A percentile compares a stretch with the other conserved stretches of the same genome.
phyloP scores from a whole-genome alignment of 768 basidiomycete genomes.

The Lactarius psammicola region DNA sequence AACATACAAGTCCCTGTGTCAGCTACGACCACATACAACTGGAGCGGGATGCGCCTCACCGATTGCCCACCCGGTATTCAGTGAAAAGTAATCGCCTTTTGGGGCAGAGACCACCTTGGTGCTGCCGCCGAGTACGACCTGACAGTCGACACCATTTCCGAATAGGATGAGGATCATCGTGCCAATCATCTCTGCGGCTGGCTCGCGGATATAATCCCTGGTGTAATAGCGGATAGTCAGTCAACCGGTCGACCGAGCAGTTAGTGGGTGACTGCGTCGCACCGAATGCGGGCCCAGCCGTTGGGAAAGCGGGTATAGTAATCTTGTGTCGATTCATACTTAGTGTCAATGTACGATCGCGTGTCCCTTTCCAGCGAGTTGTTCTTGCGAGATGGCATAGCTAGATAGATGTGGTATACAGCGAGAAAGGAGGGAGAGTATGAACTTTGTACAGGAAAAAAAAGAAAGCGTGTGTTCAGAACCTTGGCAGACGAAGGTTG shows the following conservation, averaged over 20 bases:
- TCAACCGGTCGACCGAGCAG: too few relatives aligned
- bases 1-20: conserved; percentile 4
- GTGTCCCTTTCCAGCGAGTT: not conserved
- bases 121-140: conserved; percentile 18
- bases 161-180: conserved; percentile 23
- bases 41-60: conserved; percentile 5
- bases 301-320: conserved; percentile 14
- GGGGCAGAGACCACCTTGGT: conserved; percentile 20
- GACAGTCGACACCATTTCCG: conserved; percentile 22
- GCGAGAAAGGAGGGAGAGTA: not conserved
- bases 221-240: not conserved
- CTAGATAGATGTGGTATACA: not conserved
- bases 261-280: not conserved
- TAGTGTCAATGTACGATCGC: not conserved
- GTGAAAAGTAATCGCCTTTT: conserved; percentile 28
- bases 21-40: not conserved
- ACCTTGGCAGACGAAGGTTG: not conserved
- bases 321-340: not conserved
- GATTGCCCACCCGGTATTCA: conserved; percentile 27
- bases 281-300: conserved; percentile 8
- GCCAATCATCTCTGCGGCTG: conserved; percentile 16
- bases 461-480: not conserved
- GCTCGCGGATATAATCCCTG: conserved; percentile 18
- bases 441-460: too few relatives aligned
- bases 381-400: not conserved